Evolutionary conservation across 352 stramenopile genomes (phyloP), one percentile per base, ranked within the genome.

Genomic region (Phytophthora chlamydospora): DNA sequence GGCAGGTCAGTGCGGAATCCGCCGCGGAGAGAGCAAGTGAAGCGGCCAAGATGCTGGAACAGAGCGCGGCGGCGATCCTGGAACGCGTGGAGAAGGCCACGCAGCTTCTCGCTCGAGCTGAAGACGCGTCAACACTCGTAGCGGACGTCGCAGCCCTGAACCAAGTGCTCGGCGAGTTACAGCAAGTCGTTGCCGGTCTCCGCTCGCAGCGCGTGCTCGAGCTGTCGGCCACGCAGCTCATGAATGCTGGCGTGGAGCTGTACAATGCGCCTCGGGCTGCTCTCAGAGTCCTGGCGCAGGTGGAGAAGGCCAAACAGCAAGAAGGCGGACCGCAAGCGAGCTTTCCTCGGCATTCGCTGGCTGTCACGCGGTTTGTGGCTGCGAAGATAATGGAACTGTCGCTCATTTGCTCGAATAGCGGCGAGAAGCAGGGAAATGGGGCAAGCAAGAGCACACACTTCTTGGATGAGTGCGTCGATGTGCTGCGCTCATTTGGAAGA

Each of bases 401-500:
- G 11, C 47, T 91, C 1, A 41, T 51, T 34, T 83, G 72, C 21
- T 76, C 62, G 0, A 80, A 68, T 40, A 57, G 56, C 6, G 42
- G 62, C 10, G 49, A n/a, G 12, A 8, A 4, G 0, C 39, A 58
- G 12, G 56, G 61, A 1, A 36, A 47, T 1, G 39, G 12, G 2
- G 49, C 7, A 13, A 41, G 33, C 34, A 71, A 60, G 42, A 68
- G 42, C 38, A 63, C 57, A 44, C 58, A 69, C 32, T 85, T 76
- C 29, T 44, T 90, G 17, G 74, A 88, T 41, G 75, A 91, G 17
- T 93, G 77, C 54, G 51, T 93, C 27, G 83, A 91, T 35, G 80
- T 93, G 7, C 50, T 91, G 31, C 80, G 85, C 9, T 93, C 79
- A 11, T 90, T 87, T 58, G 85, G 79, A 19, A 78, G 85, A 36